Evolutionary conservation across 2,329 filamentous ascomycete species (phyloP), one percentile per base, ranked within the genome.

Genomic region (Harringtonia lauricola): DNA sequence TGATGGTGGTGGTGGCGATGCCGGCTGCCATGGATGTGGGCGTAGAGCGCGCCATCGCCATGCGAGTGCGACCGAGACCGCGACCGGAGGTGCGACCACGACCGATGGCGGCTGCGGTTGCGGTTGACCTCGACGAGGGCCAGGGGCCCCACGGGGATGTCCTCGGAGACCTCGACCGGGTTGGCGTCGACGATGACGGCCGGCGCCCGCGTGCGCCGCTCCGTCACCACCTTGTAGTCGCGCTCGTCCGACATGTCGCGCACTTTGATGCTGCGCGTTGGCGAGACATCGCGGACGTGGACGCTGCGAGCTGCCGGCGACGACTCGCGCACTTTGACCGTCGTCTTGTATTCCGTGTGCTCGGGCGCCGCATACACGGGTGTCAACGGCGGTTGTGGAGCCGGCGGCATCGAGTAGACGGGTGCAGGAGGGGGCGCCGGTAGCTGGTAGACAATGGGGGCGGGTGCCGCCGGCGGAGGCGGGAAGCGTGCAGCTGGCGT

Each of bases 21-120:
- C 39, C 53, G 52, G 50, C 58, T 57, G 39, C 57, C 63, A 44
- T 62, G 57, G 36, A 78, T 71, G 39, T 79, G 74, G 51, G 48
- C 48, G n/a, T 49, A 50, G 10, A 92, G 80, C 10, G 86, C 80
- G 17, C 77, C 71, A 35, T 81, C 75, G 8, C 67, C 50, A 52
- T 65, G 55, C 54, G 64, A 58, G 38, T 47, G 47, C 28, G 51
- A 52, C 13, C 46, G 50, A n/a, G 26, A 28, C 21, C 37, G 41
- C 28, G 43, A 44, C 17, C 37, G 44, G n/a, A 41, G 49, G 19
- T 77, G 72, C n/a, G n/a, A n/a, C n/a, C n/a, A n/a, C n/a, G n/a
- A n/a, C n/a, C n/a, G n/a, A n/a, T n/a, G n/a, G n/a, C n/a, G n/a
- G n/a, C n/a, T n/a, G 30, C 37, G 45, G 15, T 60, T 57, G 34